A percentile compares a stretch with the other conserved stretches of the same genome.
phyloP scores from a whole-genome alignment of 306 rosid genomes.

The Citrullus mucosospermus region DNA sequence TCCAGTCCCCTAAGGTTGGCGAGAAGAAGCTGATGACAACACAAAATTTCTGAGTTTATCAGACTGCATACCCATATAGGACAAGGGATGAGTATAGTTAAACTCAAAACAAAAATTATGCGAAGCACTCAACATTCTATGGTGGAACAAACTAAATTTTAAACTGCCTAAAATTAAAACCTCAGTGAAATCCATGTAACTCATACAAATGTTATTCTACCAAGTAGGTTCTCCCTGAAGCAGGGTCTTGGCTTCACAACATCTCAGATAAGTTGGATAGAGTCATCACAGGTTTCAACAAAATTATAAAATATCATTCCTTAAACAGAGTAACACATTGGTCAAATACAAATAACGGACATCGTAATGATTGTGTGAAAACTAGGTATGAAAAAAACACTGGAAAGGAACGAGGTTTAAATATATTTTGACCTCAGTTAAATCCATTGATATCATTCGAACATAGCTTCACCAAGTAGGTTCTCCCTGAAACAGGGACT shows the following conservation, averaged over 20 bases:
- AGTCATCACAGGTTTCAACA: background rate
- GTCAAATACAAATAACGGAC: no score
- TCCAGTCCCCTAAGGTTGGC: constrained; percentile 25
- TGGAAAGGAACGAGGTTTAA: no score
- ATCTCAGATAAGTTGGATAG: constrained; percentile 16
- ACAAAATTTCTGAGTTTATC: constrained; percentile 41
- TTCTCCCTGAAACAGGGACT: constrained; percentile 67
- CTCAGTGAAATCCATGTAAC: constrained; percentile 31
- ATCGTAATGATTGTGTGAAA: no score
- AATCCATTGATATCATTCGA: constrained; percentile 33
- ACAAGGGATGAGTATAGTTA: background rate
- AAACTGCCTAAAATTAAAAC: background rate
- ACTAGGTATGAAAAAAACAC: no score
- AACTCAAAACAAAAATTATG: background rate
- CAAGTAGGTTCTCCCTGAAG: constrained; percentile 75
- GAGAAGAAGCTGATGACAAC: constrained; percentile 81
- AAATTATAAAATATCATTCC: no score
- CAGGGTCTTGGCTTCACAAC: constrained; percentile 52
- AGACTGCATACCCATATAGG: constrained; percentile 21
- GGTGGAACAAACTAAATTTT: background rate
- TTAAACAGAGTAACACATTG: no score
- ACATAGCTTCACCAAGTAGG: constrained; percentile 62
- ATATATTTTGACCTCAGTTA: constrained; percentile 12
- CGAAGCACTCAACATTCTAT: background rate
- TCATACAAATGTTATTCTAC: constrained; percentile 44